Evolutionary conservation across 495 filamentous ascomycete genomes (phyloP).

Genomic region (Talaromyces thailandensis): DNA sequence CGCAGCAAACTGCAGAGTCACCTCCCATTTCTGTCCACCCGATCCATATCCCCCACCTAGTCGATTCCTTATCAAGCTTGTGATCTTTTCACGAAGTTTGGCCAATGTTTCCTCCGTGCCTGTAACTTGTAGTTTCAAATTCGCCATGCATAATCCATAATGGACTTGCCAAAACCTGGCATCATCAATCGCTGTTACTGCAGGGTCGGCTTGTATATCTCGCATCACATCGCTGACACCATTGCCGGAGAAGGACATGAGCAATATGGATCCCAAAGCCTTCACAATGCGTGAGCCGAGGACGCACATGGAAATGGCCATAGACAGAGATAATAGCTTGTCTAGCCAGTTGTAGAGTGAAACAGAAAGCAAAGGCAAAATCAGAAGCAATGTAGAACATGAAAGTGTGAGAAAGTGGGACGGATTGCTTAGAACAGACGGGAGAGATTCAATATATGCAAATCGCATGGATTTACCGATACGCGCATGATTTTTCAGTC

Average conservation of each 20-base stretch:
- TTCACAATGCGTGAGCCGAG: conserved; percentile 76
- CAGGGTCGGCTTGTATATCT: conserved; percentile 74
- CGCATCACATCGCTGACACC: conserved; percentile 68
- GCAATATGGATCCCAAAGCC: conserved; percentile 80
- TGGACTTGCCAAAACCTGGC: conserved; percentile 98
- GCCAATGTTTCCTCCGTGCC: conserved; percentile 57
- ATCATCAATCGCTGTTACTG: conserved; percentile 70
- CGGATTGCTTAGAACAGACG: conserved; percentile 77
- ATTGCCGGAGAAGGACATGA: conserved; percentile 73
- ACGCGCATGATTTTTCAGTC: conserved; percentile 85
- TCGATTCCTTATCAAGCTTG: conserved; percentile 71
- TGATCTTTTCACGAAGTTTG: conserved; percentile 63
- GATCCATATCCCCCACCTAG: conserved; percentile 81
- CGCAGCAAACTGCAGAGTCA: conserved; percentile 44
- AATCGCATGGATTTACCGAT: conserved; percentile 80
- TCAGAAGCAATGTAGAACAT: conserved; percentile 68
- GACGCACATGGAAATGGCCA: conserved; percentile 77
- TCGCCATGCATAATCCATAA: conserved; percentile 93
- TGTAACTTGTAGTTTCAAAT: conserved; percentile 66
- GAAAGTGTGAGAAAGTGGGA: conserved; percentile 88
- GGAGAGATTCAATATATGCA: conserved; percentile 71
- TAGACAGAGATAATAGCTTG: conserved; percentile 65
- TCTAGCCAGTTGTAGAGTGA: conserved; percentile 72
- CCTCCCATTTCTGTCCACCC: conserved; percentile 84
- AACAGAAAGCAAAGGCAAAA: conserved; percentile 75